Evolutionary conservation across 2,329 filamentous ascomycete species (phyloP).

Genomic region (Colletotrichum navitas): DNA sequence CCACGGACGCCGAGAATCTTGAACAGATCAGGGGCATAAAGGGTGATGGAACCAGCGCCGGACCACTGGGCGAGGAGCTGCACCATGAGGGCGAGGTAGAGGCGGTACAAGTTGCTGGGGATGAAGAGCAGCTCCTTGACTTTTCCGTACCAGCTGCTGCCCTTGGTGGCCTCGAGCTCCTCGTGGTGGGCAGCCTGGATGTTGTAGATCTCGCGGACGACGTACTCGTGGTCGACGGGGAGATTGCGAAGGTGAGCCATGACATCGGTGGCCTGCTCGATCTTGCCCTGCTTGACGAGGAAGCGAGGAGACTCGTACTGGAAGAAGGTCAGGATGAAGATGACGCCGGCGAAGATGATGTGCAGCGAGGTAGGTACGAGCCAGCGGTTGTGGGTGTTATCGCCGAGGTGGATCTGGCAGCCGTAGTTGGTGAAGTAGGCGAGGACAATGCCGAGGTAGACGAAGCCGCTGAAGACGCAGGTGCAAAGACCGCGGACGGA

Average conservation of each 20-base stretch:
- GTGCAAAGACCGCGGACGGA: slow-evolving; percentile 80
- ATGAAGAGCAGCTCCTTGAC: slow-evolving; percentile 77
- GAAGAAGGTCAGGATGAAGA: slow-evolving; percentile 77
- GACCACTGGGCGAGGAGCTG: slow-evolving; percentile 82
- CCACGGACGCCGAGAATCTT: slow-evolving; percentile 77
- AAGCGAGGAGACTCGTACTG: slow-evolving; percentile 79
- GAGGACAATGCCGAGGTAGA: slow-evolving; percentile 83
- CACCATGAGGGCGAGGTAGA: slow-evolving; percentile 76
- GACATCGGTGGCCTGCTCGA: slow-evolving; percentile 68
- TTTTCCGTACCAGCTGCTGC: slow-evolving; percentile 72
- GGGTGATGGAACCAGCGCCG: slow-evolving; percentile 79
- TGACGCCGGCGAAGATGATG: slow-evolving; percentile 81
- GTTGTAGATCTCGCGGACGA: slow-evolving; percentile 70
- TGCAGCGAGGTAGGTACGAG: slow-evolving; percentile 81
- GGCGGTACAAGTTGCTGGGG: slow-evolving; percentile 78
- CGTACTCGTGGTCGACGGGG: slow-evolving; percentile 69
- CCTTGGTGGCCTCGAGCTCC: slow-evolving; percentile 78
- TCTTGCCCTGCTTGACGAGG: slow-evolving; percentile 73
- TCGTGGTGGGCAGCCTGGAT: slow-evolving; percentile 77
- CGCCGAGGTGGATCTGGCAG: slow-evolving; percentile 62
- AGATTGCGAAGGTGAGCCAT: slow-evolving; percentile 72
- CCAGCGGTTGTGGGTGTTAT: slow-evolving; percentile 64
- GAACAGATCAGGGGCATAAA: slow-evolving; percentile 83
- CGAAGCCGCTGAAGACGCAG: slow-evolving; percentile 64
- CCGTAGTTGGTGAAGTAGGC: slow-evolving; percentile 83